Evolutionary conservation across 2,329 filamentous ascomycete species (phyloP).

Genomic region (Raffaelea arxii): DNA sequence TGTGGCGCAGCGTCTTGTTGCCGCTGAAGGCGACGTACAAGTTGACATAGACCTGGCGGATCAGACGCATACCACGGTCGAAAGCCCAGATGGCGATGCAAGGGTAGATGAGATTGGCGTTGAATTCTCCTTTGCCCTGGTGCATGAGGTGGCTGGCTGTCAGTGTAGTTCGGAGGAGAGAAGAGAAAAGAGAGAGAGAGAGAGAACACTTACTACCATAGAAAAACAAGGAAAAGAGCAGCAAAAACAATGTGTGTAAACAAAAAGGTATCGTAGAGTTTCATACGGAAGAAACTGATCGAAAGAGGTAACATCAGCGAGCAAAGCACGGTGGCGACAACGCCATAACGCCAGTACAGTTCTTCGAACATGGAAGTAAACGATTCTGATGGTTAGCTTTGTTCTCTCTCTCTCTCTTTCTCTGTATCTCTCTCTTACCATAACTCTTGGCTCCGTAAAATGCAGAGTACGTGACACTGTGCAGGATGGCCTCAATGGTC

Average conservation of each 20-base stretch:
- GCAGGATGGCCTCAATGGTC: conserved; percentile 50
- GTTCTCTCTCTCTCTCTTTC: too few species aligned
- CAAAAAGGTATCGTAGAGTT: conserved; percentile 42
- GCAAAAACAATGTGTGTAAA: conserved; percentile 30
- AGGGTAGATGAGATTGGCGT: conserved; percentile 11
- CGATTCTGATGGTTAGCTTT: background rate
- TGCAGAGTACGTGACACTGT: conserved; percentile 19
- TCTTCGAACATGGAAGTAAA: background rate
- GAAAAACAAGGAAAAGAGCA: conserved; percentile 28
- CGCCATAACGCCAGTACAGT: background rate
- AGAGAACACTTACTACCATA: conserved; percentile 7
- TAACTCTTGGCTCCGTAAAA: background rate
- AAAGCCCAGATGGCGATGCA: conserved; percentile 12
- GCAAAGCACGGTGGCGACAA: conserved; percentile 31
- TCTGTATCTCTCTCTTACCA: too few species aligned
- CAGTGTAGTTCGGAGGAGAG: background rate
- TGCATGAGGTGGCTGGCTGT: conserved; percentile 11
- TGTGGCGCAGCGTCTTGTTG: background rate
- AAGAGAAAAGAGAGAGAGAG: background rate
- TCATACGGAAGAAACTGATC: conserved; percentile 38
- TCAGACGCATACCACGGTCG: conserved; percentile 22
- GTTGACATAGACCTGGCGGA: conserved; percentile 32
- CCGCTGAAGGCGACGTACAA: conserved; percentile 10
- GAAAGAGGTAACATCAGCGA: conserved; percentile 35
- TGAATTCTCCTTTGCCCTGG: conserved; percentile 3